A percentile compares a stretch with the other conserved stretches of the same genome.
Conservation (phyloP, 2,329 filamentous ascomycete species). For the Metarhizium rileyi region DNA sequence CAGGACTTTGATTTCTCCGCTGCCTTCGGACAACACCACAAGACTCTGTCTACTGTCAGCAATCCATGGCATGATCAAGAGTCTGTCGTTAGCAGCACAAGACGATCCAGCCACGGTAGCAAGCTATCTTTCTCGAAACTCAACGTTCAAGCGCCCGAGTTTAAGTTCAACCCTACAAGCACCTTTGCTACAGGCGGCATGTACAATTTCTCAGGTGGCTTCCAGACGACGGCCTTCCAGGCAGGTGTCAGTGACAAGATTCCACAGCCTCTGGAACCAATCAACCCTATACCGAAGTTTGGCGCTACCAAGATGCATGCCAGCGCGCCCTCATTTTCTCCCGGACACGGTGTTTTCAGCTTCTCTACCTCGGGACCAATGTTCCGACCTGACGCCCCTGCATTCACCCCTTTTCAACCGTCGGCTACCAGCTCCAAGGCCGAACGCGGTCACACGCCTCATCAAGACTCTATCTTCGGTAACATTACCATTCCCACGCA, state of each 20-base stretch:
- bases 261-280: conserved; percentile 9
- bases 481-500: conserved; percentile 54
- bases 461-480: conserved; percentile 52
- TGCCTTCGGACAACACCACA: conserved; percentile 38
- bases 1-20: conserved; percentile 38
- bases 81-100: conserved; percentile 27
- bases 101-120: conserved; percentile 47
- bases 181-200: conserved; percentile 37
- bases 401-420: conserved; percentile 56
- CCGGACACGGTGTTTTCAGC: conserved; percentile 54
- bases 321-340: conserved; percentile 61
- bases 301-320: conserved; percentile 52
- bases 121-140: conserved; percentile 68
- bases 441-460: conserved; percentile 34
- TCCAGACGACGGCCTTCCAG: conserved; percentile 41
- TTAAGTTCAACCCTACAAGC: conserved; percentile 60
- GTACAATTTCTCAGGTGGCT: conserved; percentile 39
- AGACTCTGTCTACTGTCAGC: conserved; percentile 44
- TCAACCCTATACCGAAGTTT: conserved; percentile 20
- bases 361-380: conserved; percentile 57
- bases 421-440: conserved; percentile 35
- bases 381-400: conserved; percentile 67
- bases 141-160: conserved; percentile 83
- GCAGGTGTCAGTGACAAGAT: conserved; percentile 15
- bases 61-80: conserved; percentile 54